A percentile compares a stretch with the other conserved stretches of the same genome.
Evolutionary conservation across 257 asterid genomes (phyloP).

Genomic region (Solanum virginianum): DNA sequence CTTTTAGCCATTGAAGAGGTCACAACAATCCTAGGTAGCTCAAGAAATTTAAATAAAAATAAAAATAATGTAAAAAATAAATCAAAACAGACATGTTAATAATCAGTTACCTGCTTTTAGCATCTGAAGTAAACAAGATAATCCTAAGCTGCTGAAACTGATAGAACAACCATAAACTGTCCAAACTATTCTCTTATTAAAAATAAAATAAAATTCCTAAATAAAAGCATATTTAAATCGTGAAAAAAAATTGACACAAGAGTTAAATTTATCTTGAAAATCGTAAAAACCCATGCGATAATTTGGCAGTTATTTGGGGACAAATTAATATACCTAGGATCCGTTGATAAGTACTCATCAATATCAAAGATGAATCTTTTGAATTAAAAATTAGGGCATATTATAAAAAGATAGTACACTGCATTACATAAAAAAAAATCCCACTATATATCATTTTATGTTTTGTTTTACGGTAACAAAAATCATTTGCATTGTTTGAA

Average conservation of each 20-base stretch:
- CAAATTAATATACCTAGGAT: neutral
- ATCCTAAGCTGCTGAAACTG: too few species aligned
- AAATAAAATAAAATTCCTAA: too few species aligned
- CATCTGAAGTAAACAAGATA: too few species aligned
- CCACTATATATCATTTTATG: neutral
- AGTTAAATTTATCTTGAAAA: neutral
- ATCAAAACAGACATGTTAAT: too few species aligned
- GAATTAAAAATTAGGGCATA: neutral
- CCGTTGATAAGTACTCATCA: neutral
- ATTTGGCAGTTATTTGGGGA: neutral
- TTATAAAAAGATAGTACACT: neutral
- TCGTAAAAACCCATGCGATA: neutral
- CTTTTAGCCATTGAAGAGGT: too few species aligned
- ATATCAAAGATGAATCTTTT: neutral
- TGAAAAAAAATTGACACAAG: neutral
- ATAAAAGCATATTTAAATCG: neutral
- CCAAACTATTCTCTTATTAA: too few species aligned
- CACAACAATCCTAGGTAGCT: too few species aligned
- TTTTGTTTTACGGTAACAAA: neutral
- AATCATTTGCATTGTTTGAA: neutral
- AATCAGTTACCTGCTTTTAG: too few species aligned
- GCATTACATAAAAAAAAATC: neutral
- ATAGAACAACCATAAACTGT: too few species aligned
- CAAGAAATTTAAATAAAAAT: too few species aligned
- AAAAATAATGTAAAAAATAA: too few species aligned